Base-by-base conservation (phyloP, 352 stramenopile genomes). In the Pythium pyrilobum region DNA sequence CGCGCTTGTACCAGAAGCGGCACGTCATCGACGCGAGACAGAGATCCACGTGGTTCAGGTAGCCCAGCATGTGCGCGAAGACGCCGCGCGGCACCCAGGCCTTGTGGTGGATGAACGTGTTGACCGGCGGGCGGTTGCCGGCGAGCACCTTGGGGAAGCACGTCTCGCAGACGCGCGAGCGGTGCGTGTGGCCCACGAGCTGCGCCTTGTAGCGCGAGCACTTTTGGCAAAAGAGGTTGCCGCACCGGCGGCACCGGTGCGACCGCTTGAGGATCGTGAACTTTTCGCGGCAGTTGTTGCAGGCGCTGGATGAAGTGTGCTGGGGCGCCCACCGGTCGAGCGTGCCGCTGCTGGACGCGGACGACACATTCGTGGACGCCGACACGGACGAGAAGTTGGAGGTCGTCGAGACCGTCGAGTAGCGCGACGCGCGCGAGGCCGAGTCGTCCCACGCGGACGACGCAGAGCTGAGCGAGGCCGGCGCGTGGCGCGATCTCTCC, bases 51-150 rank as follows among this genome's bases (percentile, higher is more conserved):
- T 92, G 82, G 67, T 94, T 92, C 43, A 94, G 49, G 42, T 89
- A 94, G 49, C 84, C 85, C 36, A 92, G 64, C 84, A 94, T 94
- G 59, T 90, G 80, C 33, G 84, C 78, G 63, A 94, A 94, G 23
- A 94, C 79, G 33, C 84, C 84, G 16, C 84, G 75, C 27, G 84
- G 81, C 29, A 92, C 84, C 80, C 82, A 94, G 5, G 80, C 84
- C 59, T 92, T 92, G 34, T 81, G 81, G 60, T 91, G 80, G 56
- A 94, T 88, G 47, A 94, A 94, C 48, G 79, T 86, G 50, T 94
- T 94, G 52, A 85, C 74, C 0, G 84, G 81, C 28, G 77, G 76
- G 28, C 82, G 75, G 46, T 72, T 87, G 46, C 74, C 75, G 4
- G 77, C 81, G 11, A 94, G 64, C 29, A 89, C 81, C 64, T 92